Conservation (phyloP, 2,329 filamentous ascomycete genomes). For the Pseudonectria buxi region DNA sequence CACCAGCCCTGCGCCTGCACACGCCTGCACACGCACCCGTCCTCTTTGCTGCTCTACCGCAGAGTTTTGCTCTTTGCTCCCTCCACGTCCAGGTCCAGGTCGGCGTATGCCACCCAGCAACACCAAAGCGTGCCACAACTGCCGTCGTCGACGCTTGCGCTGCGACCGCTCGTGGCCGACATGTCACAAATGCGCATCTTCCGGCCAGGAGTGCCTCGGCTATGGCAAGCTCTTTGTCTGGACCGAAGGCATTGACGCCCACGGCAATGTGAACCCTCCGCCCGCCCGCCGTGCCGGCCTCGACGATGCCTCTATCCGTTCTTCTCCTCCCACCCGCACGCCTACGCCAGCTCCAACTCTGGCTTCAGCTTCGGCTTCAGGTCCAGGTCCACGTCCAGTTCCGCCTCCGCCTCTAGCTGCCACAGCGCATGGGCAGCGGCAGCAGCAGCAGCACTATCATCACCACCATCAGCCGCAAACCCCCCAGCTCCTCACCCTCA, state of each 20-base stretch:
- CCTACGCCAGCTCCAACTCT: background rate
- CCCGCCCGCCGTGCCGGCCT: constrained; percentile 16
- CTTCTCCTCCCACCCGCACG: constrained; percentile 6
- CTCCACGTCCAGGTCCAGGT: constrained; percentile 5
- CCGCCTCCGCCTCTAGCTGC: no score
- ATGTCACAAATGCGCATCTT: constrained; percentile 52
- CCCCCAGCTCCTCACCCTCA: constrained; percentile 28
- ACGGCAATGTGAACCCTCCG: constrained; percentile 37
- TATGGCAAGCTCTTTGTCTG: constrained; percentile 56
- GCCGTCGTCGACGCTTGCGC: constrained; percentile 52
- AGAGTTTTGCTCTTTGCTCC: background rate
- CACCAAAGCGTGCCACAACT: constrained; percentile 52
- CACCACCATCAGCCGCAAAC: constrained; percentile 8
- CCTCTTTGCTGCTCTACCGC: constrained; percentile 5
- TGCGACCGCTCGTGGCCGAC: constrained; percentile 54
- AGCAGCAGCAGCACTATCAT: constrained; percentile 3
- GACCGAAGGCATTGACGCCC: constrained; percentile 46
- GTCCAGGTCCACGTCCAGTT: no score
- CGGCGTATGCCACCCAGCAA: constrained; percentile 30
- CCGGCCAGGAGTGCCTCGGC: constrained; percentile 53
- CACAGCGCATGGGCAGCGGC: no score
- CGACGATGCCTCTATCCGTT: constrained; percentile 8
- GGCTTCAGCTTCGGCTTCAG: background rate
- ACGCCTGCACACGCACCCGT: no score
- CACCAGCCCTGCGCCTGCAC: no score